phyloP scores from a whole-genome alignment of 331 rosid genomes.

The Stylosanthes scabra region DNA sequence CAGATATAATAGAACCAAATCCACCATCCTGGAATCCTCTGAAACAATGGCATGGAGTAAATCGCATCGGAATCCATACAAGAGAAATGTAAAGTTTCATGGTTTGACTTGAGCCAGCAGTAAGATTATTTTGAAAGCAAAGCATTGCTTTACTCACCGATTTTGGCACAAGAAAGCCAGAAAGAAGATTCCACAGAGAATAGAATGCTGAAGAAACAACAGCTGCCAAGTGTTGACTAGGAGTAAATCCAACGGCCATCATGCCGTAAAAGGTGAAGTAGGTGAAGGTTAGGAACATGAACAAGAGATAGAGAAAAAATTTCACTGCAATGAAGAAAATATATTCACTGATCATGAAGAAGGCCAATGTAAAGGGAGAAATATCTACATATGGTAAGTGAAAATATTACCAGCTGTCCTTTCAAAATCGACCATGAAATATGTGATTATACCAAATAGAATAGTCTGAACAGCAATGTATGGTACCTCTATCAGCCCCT shows the following conservation, averaged over 20 bases:
- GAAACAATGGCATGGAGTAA: slow-evolving; percentile 22
- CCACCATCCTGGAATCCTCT: slow-evolving; percentile 88
- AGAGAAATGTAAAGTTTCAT: neutral
- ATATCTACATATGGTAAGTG: slow-evolving; percentile 5
- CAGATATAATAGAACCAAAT: slow-evolving; percentile 83
- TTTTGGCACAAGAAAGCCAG: slow-evolving; percentile 90
- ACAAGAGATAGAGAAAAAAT: slow-evolving; percentile 70
- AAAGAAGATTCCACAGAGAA: slow-evolving; percentile 92
- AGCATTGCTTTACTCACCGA: slow-evolving; percentile 68
- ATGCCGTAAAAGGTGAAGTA: slow-evolving; percentile 95
- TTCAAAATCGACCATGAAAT: slow-evolving; percentile 81
- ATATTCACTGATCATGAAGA: neutral
- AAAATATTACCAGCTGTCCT: slow-evolving; percentile 55
- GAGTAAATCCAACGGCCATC: slow-evolving; percentile 91
- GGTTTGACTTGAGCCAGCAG: neutral
- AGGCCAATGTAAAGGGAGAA: slow-evolving; percentile 11
- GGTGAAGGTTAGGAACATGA: slow-evolving; percentile 94
- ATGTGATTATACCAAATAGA: slow-evolving; percentile 74
- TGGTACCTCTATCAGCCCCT: slow-evolving; percentile 92
- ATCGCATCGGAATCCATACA: neutral
- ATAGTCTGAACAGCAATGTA: slow-evolving; percentile 75
- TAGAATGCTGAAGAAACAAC: slow-evolving; percentile 92
- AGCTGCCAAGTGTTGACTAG: slow-evolving; percentile 82
- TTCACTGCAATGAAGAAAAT: slow-evolving; percentile 61
- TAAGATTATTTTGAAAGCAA: no score